Percentiles rank a stretch among this genome's conserved stretches.
These are phyloP conservation scores for Hyphodiscus sp. DNA, from an alignment of 2,329 filamentous ascomycete genomes.

Conservation along the genomic window DNA sequence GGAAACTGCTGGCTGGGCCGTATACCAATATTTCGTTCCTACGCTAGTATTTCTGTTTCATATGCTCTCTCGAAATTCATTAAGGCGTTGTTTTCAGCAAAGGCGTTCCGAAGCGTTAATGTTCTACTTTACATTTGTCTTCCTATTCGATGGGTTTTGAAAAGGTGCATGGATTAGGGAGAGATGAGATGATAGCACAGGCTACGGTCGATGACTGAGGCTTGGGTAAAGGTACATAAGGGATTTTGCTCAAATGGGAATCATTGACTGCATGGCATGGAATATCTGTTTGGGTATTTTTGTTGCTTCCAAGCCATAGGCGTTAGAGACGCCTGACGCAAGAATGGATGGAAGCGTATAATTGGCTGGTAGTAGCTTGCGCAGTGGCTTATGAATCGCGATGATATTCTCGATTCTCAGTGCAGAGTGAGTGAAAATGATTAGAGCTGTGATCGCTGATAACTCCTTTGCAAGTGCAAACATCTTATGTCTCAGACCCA, in stretches of 20 bases:
- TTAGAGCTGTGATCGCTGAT: not conserved
- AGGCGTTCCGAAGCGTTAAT: constrained; percentile 9
- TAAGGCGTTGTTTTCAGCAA: constrained; percentile 13
- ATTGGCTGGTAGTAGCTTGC: not conserved
- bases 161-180: not conserved
- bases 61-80: not conserved
- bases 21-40: constrained; percentile 4
- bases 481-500: not conserved
- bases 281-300: not conserved
- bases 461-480: not conserved
- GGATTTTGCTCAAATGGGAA: not conserved
- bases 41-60: not conserved
- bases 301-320: not conserved
- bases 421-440: not conserved
- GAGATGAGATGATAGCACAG: not conserved
- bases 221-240: not conserved
- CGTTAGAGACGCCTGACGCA: not conserved
- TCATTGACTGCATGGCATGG: not conserved
- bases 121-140: not conserved
- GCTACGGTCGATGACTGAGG: not conserved
- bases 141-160: not conserved
- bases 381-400: not conserved
- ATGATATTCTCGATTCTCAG: not conserved
- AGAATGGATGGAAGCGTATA: not conserved
- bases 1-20: constrained; percentile 11